Conservation (phyloP, 352 stramenopile species). For the Globisporangium middletonii region DNA sequence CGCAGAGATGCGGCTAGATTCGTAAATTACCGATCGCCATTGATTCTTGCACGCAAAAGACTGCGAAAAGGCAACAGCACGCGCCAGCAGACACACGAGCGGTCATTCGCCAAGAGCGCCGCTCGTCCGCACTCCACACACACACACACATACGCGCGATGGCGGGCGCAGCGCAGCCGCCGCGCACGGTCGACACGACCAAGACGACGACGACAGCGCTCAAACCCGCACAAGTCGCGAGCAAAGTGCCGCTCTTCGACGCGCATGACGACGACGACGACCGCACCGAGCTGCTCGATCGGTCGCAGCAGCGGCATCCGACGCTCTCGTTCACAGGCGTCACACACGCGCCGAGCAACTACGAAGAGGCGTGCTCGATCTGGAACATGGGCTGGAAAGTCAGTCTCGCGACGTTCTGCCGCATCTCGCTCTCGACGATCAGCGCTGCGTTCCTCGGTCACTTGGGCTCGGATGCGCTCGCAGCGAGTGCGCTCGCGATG, state of each 20-base stretch:
- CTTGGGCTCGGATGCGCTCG: constrained; percentile 67
- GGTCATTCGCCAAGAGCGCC: too few species aligned
- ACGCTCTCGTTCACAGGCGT: neutral
- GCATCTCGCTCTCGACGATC: constrained; percentile 75
- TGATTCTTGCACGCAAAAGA: neutral
- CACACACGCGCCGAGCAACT: constrained; percentile 13
- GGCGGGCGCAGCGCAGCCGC: neutral
- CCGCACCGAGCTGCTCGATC: constrained; percentile 3
- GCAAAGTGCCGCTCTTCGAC: constrained; percentile 3
- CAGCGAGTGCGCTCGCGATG: constrained; percentile 57
- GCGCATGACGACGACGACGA: neutral
- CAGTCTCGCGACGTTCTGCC: constrained; percentile 75
- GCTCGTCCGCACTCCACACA: neutral
- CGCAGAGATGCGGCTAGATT: neutral
- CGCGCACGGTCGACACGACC: too few species aligned
- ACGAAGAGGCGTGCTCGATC: constrained; percentile 57
- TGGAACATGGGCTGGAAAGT: constrained; percentile 85
- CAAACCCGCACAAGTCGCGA: neutral
- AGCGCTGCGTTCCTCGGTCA: constrained; percentile 73
- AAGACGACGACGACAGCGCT: neutral
- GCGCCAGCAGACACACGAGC: neutral
- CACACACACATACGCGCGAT: neutral
- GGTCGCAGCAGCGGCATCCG: constrained; percentile 4
- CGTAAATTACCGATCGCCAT: neutral
- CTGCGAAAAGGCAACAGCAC: neutral